These are phyloP conservation scores for Luffa acutangula DNA, from an alignment of 306 rosid genomes.

Conservation along the genomic window DNA sequence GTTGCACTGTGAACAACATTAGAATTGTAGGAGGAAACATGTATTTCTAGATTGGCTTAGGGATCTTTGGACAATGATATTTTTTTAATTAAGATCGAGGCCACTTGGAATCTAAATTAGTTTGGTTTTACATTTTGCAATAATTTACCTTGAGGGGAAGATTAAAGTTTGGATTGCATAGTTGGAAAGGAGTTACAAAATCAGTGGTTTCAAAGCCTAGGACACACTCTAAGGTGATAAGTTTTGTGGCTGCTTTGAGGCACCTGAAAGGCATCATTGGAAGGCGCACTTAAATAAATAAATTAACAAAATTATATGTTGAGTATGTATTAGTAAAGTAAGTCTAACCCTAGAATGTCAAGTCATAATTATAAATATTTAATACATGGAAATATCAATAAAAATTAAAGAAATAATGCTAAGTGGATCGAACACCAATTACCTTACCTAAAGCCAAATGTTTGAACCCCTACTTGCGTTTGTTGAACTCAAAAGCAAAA, in stretches of 20 bases:
- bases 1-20: background rate
- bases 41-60: background rate
- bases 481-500: background rate
- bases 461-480: background rate
- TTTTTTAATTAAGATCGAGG: background rate
- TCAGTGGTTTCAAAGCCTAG: background rate
- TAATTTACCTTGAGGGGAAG: background rate
- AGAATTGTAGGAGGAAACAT: background rate
- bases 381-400: too few species aligned
- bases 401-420: too few species aligned
- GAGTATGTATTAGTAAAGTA: too few species aligned
- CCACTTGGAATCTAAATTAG: background rate
- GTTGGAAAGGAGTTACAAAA: background rate
- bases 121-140: background rate
- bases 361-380: too few species aligned
- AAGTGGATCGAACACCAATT: background rate
- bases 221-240: background rate
- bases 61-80: background rate
- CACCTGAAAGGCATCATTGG: too few species aligned
- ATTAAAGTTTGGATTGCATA: background rate
- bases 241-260: background rate
- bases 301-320: background rate
- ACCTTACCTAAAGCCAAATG: background rate
- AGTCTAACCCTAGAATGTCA: too few species aligned
- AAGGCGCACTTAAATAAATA: background rate